Evolutionary conservation across 192 early-diverging fungal species (phyloP).

Genomic region (Funneliformis mosseae): DNA sequence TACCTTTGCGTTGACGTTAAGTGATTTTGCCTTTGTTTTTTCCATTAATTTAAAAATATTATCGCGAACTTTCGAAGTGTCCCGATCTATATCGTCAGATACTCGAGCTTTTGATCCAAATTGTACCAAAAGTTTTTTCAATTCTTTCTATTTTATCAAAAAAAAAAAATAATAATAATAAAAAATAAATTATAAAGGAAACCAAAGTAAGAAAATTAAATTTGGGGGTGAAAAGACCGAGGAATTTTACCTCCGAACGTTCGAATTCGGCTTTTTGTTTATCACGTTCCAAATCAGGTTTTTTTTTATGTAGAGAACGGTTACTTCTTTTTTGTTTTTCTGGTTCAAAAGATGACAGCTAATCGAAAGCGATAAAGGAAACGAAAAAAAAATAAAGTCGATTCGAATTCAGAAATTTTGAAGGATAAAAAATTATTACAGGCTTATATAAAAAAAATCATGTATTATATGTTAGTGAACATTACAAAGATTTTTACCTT

Average conservation of each 20-base stretch:
- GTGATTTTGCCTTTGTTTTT: background rate
- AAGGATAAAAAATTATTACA: no score
- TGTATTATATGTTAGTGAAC: no score
- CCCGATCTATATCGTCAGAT: slow-evolving; percentile 9
- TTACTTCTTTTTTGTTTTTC: background rate
- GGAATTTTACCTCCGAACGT: background rate
- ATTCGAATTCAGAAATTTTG: no score
- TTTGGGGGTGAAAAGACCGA: no score
- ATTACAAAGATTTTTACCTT: background rate
- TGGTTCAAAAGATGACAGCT: background rate
- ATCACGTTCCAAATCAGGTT: background rate
- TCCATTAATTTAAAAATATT: background rate
- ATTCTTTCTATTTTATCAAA: slow-evolving; percentile 4
- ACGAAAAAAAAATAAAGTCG: no score
- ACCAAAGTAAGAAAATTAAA: background rate
- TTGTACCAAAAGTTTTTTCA: slow-evolving; percentile 3
- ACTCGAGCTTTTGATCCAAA: slow-evolving; percentile 17
- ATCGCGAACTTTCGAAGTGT: background rate
- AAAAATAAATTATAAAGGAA: background rate
- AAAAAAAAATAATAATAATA: background rate
- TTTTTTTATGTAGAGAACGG: background rate
- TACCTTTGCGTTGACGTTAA: background rate
- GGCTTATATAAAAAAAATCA: no score
- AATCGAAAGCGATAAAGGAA: background rate
- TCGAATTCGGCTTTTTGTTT: slow-evolving; percentile 13